phyloP scores from a whole-genome alignment of 2,329 filamentous ascomycete genomes.

The Diaporthe sp. region DNA sequence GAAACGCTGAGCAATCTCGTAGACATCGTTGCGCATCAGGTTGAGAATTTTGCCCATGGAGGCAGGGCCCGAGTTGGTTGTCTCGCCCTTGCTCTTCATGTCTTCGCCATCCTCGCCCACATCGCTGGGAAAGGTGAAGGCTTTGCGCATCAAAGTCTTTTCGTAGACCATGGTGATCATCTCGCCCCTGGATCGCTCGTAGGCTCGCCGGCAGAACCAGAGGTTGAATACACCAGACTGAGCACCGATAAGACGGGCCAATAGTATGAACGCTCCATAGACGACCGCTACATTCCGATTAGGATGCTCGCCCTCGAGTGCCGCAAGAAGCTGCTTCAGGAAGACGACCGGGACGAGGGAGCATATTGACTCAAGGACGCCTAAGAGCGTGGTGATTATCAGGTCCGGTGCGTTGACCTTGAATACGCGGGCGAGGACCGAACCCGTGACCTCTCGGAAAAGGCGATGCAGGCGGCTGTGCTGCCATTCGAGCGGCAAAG shows the following conservation, averaged over 20 bases:
- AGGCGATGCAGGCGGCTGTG: conserved; percentile 80
- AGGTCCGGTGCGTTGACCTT: conserved; percentile 86
- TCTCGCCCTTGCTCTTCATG: conserved; percentile 43
- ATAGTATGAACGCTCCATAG: conserved; percentile 74
- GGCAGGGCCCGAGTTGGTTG: conserved; percentile 63
- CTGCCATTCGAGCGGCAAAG: conserved; percentile 84
- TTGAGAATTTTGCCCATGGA: conserved; percentile 94
- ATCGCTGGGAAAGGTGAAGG: conserved; percentile 56
- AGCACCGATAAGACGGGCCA: conserved; percentile 70
- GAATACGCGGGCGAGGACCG: conserved; percentile 77
- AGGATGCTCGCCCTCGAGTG: conserved; percentile 69
- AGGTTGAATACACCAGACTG: conserved; percentile 78
- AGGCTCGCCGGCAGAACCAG: conserved; percentile 88
- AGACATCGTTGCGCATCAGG: conserved; percentile 84
- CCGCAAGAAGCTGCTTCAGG: conserved; percentile 77
- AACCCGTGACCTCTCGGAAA: conserved; percentile 80
- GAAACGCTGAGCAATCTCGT: conserved; percentile 85
- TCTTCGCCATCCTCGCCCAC: conserved; percentile 48
- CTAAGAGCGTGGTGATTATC: conserved; percentile 74
- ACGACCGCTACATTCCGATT: conserved; percentile 71
- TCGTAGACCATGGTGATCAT: conserved; percentile 89
- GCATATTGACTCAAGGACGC: conserved; percentile 70
- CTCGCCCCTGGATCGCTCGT: conserved; percentile 87
- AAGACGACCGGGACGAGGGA: conserved; percentile 75
- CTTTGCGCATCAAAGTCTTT: conserved; percentile 79